These are phyloP conservation scores for Glutinoglossum americanum DNA, from an alignment of 495 filamentous ascomycete genomes.

Conservation along the genomic window DNA sequence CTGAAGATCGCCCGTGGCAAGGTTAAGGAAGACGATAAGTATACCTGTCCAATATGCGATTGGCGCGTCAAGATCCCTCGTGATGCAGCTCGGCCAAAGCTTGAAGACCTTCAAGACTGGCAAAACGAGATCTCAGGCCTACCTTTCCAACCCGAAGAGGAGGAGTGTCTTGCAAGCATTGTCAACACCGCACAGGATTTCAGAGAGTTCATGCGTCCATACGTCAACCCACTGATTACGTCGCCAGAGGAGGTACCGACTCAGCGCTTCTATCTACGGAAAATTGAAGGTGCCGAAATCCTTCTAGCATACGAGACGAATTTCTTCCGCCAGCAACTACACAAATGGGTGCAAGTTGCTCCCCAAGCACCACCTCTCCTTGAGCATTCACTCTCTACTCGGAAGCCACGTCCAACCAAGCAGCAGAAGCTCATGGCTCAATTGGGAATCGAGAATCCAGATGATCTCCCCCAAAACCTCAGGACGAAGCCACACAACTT, in stretches of 20 bases:
- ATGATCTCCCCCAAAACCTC: conserved; percentile 64
- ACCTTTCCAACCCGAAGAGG: conserved; percentile 93
- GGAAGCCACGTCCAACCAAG: conserved; percentile 93
- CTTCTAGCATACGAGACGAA: conserved; percentile 84
- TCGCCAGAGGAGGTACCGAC: conserved; percentile 71
- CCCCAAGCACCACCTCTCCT: conserved; percentile 64
- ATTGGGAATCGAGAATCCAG: conserved; percentile 65
- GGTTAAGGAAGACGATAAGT: conserved; percentile 94
- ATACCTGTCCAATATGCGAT: conserved; percentile 95
- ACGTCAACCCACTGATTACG: conserved; percentile 59
- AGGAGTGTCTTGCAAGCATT: conserved; percentile 63
- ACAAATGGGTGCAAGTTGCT: conserved; percentile 89
- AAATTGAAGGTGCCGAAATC: conserved; percentile 95
- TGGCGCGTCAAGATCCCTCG: conserved; percentile 94
- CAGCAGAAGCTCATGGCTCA: conserved; percentile 87
- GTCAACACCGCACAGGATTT: conserved; percentile 68
- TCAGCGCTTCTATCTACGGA: conserved; percentile 92
- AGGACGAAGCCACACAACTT: conserved; percentile 51
- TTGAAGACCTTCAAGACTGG: conserved; percentile 81
- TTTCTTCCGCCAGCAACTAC: conserved; percentile 87
- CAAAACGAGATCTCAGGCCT: conserved; percentile 61
- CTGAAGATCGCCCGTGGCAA: conserved; percentile 95
- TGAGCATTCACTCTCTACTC: conserved; percentile 72
- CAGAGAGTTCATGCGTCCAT: conserved; percentile 55
- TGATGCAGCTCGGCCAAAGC: conserved; percentile 88